Evolutionary conservation across 208 protist genomes (phyloP).

Genomic region (Crithidia sp.): DNA sequence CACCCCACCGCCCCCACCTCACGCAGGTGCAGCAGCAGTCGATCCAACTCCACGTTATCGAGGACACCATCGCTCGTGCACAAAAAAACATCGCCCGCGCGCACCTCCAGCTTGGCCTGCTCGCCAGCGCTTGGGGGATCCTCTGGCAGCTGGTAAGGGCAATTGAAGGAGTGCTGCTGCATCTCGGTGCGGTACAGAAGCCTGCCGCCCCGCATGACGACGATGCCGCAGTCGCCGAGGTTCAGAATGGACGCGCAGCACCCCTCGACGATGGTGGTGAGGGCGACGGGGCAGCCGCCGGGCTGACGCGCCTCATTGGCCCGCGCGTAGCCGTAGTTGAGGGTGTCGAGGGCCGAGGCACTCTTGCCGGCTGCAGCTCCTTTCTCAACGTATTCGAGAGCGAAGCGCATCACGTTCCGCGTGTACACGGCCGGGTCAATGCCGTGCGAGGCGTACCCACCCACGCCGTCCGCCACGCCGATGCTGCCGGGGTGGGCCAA

Average conservation of each 20-base stretch:
- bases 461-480: constrained; percentile 87
- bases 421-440: constrained; percentile 85
- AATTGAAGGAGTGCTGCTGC: constrained; percentile 91
- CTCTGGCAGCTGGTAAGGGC: constrained; percentile 81
- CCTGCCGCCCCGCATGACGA: constrained; percentile 63
- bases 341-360: constrained; percentile 60
- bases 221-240: constrained; percentile 84
- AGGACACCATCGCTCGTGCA: constrained; percentile 84
- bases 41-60: constrained; percentile 81
- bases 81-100: constrained; percentile 74
- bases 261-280: constrained; percentile 69
- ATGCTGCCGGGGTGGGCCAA: constrained; percentile 75
- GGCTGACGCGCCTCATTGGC: constrained; percentile 50
- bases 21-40: constrained; percentile 56
- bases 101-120: constrained; percentile 60
- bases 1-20: constrained; percentile 54
- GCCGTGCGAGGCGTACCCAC: constrained; percentile 70
- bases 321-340: constrained; percentile 54
- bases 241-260: constrained; percentile 79
- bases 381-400: constrained; percentile 51
- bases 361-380: constrained; percentile 10
- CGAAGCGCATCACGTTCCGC: constrained; percentile 76
- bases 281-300: constrained; percentile 73
- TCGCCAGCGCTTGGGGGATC: constrained; percentile 75
- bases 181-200: constrained; percentile 68